phyloP scores from a whole-genome alignment of 805 yeast genomes.

The Yarrowia sp. region DNA sequence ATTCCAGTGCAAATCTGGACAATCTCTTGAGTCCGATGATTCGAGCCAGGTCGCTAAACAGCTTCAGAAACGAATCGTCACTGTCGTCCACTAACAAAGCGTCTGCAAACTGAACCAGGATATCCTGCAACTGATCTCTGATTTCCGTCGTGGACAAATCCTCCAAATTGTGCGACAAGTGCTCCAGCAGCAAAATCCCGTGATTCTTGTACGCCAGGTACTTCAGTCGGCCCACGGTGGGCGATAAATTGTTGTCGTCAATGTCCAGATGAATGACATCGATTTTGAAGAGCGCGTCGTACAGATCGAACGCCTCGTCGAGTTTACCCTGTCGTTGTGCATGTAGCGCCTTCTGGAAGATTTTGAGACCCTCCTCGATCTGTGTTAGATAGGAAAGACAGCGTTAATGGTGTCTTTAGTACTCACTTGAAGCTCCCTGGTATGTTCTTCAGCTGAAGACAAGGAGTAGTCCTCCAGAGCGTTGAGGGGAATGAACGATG shows the following conservation, averaged over 20 bases:
- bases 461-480: constrained; percentile 71
- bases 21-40: constrained; percentile 43
- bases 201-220: constrained; percentile 82
- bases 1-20: constrained; percentile 44
- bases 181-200: constrained; percentile 69
- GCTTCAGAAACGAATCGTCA: constrained; percentile 44
- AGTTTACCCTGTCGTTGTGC: constrained; percentile 61
- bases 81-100: constrained; percentile 54
- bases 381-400: constrained; percentile 21
- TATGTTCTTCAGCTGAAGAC: constrained; percentile 83
- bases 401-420: too few relatives aligned
- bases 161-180: constrained; percentile 47
- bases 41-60: constrained; percentile 41
- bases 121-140: constrained; percentile 50
- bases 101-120: constrained; percentile 67
- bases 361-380: constrained; percentile 80
- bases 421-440: constrained; percentile 80
- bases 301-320: constrained; percentile 60
- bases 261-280: constrained; percentile 60
- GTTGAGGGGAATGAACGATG: constrained; percentile 81
- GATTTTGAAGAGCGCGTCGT: constrained; percentile 68
- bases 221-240: constrained; percentile 74
- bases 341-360: constrained; percentile 73
- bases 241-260: constrained; percentile 54
- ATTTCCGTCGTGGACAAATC: constrained; percentile 47